Evolutionary conservation across 1,139 yeast species (phyloP), one percentile per base, ranked within the genome.

Genomic region (Kodamaea sp.): DNA sequence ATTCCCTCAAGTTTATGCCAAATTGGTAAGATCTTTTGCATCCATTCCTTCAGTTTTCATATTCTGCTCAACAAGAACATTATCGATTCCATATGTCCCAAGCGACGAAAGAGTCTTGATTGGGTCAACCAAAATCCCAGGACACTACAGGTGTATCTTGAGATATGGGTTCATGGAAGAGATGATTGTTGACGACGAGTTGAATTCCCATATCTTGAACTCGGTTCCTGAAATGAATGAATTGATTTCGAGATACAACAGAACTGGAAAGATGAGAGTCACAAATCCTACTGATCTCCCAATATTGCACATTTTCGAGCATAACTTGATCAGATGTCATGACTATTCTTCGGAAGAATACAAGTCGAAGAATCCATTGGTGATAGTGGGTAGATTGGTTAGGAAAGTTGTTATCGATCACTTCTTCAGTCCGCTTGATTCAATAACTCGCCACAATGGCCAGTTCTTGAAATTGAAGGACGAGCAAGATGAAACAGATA

Each of bases 81-180:
- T 70, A 24, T 57, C 74, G 2, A 57, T 61, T 21, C 80, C 80
- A 1, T 49, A 44, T 31, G 63, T 73, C 7, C 62, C 59, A 1
- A 41, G 41, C 4, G 67, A 60, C 5, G 73, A 70, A 28, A 55
- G 73, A 29, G 53, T 70, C 1, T 46, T 68, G 22, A 41, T 73
- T 21, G 70, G 66, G 3, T 51, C 62, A 22, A 67, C 71, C 46
- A 62, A 55, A 33, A 47, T 70, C 20, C 61, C 66, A 1, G 75
- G 75, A 1, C 71, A 72, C 40, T 71, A 63, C 53, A 57, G 73
- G 38, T 72, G 77, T 44, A 55, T 72, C 13, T 40, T 72, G 8
- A 53, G 74, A 29, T 69, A 61, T 40, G 78, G 78, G 5, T 73
- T 71, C 48, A 69, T 66, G 67, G 75, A 70, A 39, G 61, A 61